Percentiles rank a stretch among this genome's conserved stretches.
Evolutionary conservation across 768 basidiomycete genomes (phyloP).

Genomic region (Strobilomyces confusus): DNA sequence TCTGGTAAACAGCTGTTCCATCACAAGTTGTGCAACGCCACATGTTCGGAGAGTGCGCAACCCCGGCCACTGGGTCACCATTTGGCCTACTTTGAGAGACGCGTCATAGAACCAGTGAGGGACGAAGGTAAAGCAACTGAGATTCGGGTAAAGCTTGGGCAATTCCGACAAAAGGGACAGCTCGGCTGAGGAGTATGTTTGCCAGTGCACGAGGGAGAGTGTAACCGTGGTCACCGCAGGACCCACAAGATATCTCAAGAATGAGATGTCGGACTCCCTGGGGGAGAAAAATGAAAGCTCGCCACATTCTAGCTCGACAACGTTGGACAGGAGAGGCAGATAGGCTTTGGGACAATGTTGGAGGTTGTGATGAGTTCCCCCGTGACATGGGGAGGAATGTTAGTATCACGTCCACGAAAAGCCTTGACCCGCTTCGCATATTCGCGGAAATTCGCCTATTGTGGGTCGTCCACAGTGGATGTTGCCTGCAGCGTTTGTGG

Average conservation of each 20-base stretch:
- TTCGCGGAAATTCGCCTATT: constrained; percentile 17
- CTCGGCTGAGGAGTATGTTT: constrained; percentile 9
- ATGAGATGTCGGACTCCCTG: constrained; percentile 8
- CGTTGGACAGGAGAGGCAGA: constrained; percentile 23
- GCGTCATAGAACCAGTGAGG: no score
- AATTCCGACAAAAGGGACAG: constrained; percentile 16
- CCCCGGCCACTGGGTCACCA: constrained; percentile 7
- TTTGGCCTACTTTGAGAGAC: not conserved
- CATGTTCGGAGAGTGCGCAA: constrained; percentile 10
- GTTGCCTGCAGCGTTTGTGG: not conserved
- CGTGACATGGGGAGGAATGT: no score
- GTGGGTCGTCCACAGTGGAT: constrained; percentile 3
- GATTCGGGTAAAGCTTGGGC: constrained; percentile 16
- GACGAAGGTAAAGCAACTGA: not conserved
- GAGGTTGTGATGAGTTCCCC: constrained; percentile 12
- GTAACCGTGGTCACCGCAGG: constrained; percentile 11
- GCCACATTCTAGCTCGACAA: constrained; percentile 15
- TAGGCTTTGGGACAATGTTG: constrained; percentile 6
- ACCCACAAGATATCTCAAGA: constrained; percentile 12
- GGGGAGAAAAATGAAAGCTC: constrained; percentile 1
- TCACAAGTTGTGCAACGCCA: constrained; percentile 9
- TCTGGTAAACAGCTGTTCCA: constrained; percentile 8
- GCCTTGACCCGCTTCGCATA: constrained; percentile 24
- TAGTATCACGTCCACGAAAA: no score
- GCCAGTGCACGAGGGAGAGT: constrained; percentile 14